Conservation (phyloP, 257 asterid genomes). For the Petunia axillaris region DNA sequence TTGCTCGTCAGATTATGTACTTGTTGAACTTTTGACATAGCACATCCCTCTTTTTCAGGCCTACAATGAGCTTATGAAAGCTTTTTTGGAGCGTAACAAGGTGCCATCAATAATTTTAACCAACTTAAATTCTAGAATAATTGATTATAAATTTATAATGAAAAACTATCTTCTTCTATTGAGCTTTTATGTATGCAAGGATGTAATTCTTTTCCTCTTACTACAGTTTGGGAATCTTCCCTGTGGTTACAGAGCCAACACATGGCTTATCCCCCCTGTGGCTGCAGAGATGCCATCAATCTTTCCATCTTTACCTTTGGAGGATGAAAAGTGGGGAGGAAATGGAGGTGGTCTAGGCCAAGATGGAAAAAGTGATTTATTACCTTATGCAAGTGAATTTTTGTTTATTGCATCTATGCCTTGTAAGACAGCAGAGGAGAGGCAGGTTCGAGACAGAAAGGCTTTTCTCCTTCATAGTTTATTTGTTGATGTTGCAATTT, state of each 20-base stretch:
- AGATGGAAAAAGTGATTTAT: constrained; percentile 78
- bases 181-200: background rate
- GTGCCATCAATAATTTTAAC: constrained; percentile 40
- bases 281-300: constrained; percentile 72
- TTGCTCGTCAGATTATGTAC: background rate
- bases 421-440: constrained; percentile 93
- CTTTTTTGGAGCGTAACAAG: constrained; percentile 94
- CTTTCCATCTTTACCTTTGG: constrained; percentile 84
- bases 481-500: constrained; percentile 91
- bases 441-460: constrained; percentile 89
- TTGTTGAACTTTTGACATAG: constrained; percentile 21
- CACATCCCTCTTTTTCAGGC: constrained; percentile 60
- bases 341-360: constrained; percentile 96
- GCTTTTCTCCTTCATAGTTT: constrained; percentile 95
- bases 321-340: constrained; percentile 97
- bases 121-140: background rate
- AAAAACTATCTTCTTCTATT: background rate
- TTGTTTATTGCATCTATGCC: constrained; percentile 87
- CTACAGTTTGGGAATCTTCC: constrained; percentile 95
- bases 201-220: constrained; percentile 7
- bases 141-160: background rate
- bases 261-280: constrained; percentile 96
- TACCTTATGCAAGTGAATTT: constrained; percentile 84
- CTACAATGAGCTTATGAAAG: constrained; percentile 88
- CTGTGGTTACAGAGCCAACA: constrained; percentile 92